These are phyloP conservation scores for Aureobasidium sp. DNA, from an alignment of 2,329 filamentous ascomycete genomes.

Conservation along the genomic window DNA sequence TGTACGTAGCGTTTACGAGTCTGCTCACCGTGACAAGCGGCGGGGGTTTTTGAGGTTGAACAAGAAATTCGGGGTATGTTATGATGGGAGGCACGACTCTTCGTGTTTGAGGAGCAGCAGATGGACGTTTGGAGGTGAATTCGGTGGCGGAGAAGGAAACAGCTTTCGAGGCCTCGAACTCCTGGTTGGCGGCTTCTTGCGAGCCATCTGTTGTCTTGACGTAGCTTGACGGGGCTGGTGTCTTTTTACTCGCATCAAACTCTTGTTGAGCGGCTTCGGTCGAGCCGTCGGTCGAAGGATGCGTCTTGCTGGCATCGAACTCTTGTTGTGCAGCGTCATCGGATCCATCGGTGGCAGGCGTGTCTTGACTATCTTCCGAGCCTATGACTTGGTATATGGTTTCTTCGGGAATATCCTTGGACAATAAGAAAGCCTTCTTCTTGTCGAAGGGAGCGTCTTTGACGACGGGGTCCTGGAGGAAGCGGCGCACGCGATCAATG, in stretches of 20 bases:
- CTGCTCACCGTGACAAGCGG: constrained; percentile 50
- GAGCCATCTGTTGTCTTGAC: constrained; percentile 7
- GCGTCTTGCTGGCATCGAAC: not conserved
- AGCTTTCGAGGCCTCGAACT: constrained; percentile 4
- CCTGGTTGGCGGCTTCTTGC: not conserved
- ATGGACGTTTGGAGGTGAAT: constrained; percentile 57
- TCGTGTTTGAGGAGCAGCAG: constrained; percentile 5
- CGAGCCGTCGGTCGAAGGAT: not conserved
- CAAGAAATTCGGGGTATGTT: constrained; percentile 58
- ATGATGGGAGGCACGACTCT: constrained; percentile 52
- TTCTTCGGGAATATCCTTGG: constrained; percentile 60
- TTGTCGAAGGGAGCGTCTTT: constrained; percentile 58
- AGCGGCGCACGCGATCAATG: constrained; percentile 62
- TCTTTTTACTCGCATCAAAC: constrained; percentile 2
- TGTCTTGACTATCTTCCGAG: not conserved
- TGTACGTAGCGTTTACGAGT: constrained; percentile 48
- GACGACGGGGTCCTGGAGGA: constrained; percentile 67
- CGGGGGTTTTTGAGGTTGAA: constrained; percentile 49
- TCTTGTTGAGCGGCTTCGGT: not conserved
- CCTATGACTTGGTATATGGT: constrained; percentile 61
- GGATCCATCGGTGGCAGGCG: not conserved
- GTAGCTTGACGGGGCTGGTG: not conserved
- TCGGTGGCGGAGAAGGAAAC: constrained; percentile 56
- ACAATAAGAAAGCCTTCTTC: constrained; percentile 67
- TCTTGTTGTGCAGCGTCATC: not conserved